A percentile compares a stretch with the other conserved stretches of the same genome.
Conservation (phyloP, 192 early-diverging fungal genomes). For the Tieghemiomyces parasiticus region DNA sequence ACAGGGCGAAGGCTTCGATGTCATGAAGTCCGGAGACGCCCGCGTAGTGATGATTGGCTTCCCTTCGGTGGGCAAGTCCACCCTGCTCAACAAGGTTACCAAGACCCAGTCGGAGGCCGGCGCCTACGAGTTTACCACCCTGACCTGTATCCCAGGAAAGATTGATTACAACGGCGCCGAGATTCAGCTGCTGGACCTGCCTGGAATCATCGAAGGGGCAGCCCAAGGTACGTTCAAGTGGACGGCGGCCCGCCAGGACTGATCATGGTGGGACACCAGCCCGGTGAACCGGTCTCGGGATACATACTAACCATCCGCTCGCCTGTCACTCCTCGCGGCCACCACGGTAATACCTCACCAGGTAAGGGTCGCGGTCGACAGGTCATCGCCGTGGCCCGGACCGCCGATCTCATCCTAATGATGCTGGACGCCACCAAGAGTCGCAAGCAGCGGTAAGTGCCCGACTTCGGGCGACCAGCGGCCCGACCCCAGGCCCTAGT, state of each 20-base stretch:
- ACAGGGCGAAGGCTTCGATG: slow-evolving; percentile 93
- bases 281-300: too few species aligned
- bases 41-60: slow-evolving; percentile 91
- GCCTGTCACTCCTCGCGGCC: too few species aligned
- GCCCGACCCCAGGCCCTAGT: too few species aligned
- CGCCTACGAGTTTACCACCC: slow-evolving; percentile 90
- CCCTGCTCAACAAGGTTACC: slow-evolving; percentile 79
- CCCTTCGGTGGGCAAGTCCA: slow-evolving; percentile 99
- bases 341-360: too few species aligned
- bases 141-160: slow-evolving; percentile 91
- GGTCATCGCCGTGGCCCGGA: slow-evolving; percentile 94
- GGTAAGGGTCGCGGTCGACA: slow-evolving; percentile 95
- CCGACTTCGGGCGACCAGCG: too few species aligned
- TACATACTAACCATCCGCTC: too few species aligned
- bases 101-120: slow-evolving; percentile 81
- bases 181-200: slow-evolving; percentile 96
- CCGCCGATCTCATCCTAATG: slow-evolving; percentile 93
- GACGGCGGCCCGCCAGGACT: too few species aligned
- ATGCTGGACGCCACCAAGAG: slow-evolving; percentile 97
- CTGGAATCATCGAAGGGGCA: slow-evolving; percentile 98
- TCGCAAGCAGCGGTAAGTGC: slow-evolving; percentile 49
- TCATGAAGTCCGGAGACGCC: slow-evolving; percentile 93
- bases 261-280: too few species aligned
- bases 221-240: too few species aligned
- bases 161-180: slow-evolving; percentile 90